Conservation (phyloP, 345 rosid species). For the Reutealis trisperma region DNA sequence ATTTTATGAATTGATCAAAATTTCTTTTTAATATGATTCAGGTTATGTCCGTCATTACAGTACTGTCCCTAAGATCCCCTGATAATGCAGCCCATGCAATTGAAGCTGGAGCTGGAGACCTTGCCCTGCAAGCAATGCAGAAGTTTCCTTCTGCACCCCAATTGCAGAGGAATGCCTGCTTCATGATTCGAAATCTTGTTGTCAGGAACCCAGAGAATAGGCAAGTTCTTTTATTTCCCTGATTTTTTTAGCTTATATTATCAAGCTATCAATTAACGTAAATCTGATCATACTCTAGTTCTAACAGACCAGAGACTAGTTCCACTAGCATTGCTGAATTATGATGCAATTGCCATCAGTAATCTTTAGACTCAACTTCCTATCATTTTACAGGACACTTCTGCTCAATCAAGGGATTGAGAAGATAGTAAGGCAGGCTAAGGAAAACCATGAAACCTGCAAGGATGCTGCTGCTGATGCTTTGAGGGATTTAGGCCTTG, state of each 20-base stretch:
- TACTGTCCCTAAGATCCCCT: conserved; percentile 84
- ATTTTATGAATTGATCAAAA: conserved; percentile 1
- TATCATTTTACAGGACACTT: conserved; percentile 47
- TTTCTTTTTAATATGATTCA: conserved; percentile 19
- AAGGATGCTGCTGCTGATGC: conserved; percentile 88
- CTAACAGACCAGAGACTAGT: not conserved
- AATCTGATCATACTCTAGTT: not conserved
- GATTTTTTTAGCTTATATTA: not conserved
- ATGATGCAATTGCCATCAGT: too few relatives aligned
- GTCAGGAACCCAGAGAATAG: conserved; percentile 86
- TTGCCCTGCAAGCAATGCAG: conserved; percentile 84
- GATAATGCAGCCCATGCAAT: conserved; percentile 79
- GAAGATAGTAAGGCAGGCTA: conserved; percentile 66
- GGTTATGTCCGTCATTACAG: conserved; percentile 76
- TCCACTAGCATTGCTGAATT: not conserved
- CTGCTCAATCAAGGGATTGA: conserved; percentile 73
- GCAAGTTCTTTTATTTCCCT: conserved; percentile 30
- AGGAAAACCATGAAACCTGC: conserved; percentile 69
- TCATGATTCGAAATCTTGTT: conserved; percentile 88
- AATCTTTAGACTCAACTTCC: not conserved
- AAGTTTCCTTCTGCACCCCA: conserved; percentile 67
- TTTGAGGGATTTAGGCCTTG: conserved; percentile 81
- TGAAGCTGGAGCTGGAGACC: conserved; percentile 94
- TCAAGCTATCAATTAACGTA: not conserved
- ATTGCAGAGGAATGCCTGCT: conserved; percentile 75